These are phyloP conservation scores for Coemansia sp. DNA, from an alignment of 192 early-diverging fungal genomes.

Conservation along the genomic window DNA sequence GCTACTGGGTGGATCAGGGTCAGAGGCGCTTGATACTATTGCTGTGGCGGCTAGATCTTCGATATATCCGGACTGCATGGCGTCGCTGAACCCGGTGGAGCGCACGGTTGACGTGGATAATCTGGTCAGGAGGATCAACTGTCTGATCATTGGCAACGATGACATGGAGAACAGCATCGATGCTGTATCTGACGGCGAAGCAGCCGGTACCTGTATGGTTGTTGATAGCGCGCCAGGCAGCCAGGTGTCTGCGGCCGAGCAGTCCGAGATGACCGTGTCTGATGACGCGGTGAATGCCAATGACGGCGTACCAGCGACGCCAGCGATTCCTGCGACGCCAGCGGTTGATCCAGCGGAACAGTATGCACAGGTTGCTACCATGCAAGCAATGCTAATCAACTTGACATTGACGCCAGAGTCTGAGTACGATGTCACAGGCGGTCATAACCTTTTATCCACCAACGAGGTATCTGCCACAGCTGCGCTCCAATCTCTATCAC, in stretches of 20 bases:
- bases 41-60: neutral
- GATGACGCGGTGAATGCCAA: neutral
- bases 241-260: too few species aligned
- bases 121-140: neutral
- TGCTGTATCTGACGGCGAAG: neutral
- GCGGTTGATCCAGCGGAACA: neutral
- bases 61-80: slow-evolving; percentile 19
- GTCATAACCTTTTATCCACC: slow-evolving; percentile 16
- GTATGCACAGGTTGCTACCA: slow-evolving; percentile 22
- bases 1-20: neutral
- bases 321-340: neutral
- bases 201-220: neutral
- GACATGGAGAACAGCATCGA: neutral
- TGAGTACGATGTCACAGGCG: slow-evolving; percentile 30
- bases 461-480: slow-evolving; percentile 1
- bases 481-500: neutral
- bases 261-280: too few species aligned
- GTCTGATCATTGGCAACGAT: neutral
- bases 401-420: slow-evolving; percentile 35
- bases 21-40: neutral
- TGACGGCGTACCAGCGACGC: neutral
- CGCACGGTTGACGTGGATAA: slow-evolving; percentile 14
- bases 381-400: slow-evolving; percentile 37
- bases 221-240: neutral
- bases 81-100: neutral